Evolutionary conservation across 1,284 basidiomycete species (phyloP), one percentile per base, ranked within the genome.

Genomic region (Ustilago tritici): DNA sequence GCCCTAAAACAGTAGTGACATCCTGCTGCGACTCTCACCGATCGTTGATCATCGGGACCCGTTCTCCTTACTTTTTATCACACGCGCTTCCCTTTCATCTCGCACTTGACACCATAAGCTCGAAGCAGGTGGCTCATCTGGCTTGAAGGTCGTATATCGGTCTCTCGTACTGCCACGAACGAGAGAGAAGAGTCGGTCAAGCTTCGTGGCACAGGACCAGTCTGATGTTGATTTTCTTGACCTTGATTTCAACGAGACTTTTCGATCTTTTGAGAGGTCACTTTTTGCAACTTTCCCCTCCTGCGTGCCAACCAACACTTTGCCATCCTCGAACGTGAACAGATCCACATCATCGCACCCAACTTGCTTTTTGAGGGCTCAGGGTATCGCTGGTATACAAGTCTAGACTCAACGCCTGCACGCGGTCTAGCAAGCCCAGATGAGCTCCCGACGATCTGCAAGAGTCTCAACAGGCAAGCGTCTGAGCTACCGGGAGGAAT

Each of bases 401-500:
- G 7, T 54, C 38, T 47, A 46, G 2, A 19, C 23, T 55, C 35
- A 52, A 53, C 49, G 46, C 3, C 35, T n/a, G 34, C 36, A 28
- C 23, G 23, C 32, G 35, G 19, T 7, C 3, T 9, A 46, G 43
- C 19, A 19, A 41, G n/a, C 43, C 11, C 17, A 46, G 9, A 74
- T 74, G 71, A 58, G 54, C 55, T 64, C 64, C n/a, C 60, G 72
- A 52, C 61, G 71, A 59, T 68, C 71, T 23, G 65, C 65, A 49
- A 60, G 71, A 34, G 55, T 61, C 15, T 73, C 61, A 10, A 36
- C 58, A 1, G 58, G 41, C 36, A 73, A 70, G 43, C 61, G 73
- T 6, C 64, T 43, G 11, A 67, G 69, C 55, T 76, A 76, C 41
- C 65, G 68, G 3, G 68, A 76, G 17, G 65, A 64, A 3, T 70